phyloP scores from a whole-genome alignment of 208 protist species.

The Trypanosoma melophagium region DNA sequence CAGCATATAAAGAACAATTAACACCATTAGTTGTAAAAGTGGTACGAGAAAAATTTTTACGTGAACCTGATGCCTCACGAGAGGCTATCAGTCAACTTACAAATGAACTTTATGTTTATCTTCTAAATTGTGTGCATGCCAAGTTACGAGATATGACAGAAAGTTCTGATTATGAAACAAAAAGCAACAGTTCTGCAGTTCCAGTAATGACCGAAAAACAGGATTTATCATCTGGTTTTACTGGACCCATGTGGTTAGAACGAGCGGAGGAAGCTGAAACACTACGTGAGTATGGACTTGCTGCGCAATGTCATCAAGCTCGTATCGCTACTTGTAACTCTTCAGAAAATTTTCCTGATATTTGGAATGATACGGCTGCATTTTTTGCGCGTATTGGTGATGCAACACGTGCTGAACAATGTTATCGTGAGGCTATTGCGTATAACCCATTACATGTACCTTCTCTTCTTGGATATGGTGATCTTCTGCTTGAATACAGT shows the following conservation, averaged over 20 bases:
- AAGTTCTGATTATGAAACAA: not conserved
- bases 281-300: slow-evolving; percentile 52
- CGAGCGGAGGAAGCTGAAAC: slow-evolving; percentile 85
- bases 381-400: slow-evolving; percentile 83
- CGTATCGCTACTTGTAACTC: slow-evolving; percentile 46
- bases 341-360: slow-evolving; percentile 18
- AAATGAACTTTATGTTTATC: slow-evolving; percentile 91
- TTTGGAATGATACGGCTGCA: slow-evolving; percentile 77
- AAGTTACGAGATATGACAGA: slow-evolving; percentile 44
- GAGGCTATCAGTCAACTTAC: slow-evolving; percentile 51
- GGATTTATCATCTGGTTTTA: not conserved
- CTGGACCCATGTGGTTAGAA: slow-evolving; percentile 39
- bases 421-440: slow-evolving; percentile 86
- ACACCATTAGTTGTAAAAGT: slow-evolving; percentile 64
- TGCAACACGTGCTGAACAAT: slow-evolving; percentile 82
- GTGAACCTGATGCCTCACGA: slow-evolving; percentile 29
- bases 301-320: slow-evolving; percentile 77
- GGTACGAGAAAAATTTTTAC: slow-evolving; percentile 62
- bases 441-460: slow-evolving; percentile 53
- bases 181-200: not conserved
- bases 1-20: slow-evolving; percentile 73
- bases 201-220: not conserved
- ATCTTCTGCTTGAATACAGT: slow-evolving; percentile 76
- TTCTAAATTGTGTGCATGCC: slow-evolving; percentile 81
- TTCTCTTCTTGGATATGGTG: slow-evolving; percentile 75